Evolutionary conservation across 352 stramenopile species (phyloP), one percentile per base, ranked within the genome.

Genomic region (Pythium rishiriense): DNA sequence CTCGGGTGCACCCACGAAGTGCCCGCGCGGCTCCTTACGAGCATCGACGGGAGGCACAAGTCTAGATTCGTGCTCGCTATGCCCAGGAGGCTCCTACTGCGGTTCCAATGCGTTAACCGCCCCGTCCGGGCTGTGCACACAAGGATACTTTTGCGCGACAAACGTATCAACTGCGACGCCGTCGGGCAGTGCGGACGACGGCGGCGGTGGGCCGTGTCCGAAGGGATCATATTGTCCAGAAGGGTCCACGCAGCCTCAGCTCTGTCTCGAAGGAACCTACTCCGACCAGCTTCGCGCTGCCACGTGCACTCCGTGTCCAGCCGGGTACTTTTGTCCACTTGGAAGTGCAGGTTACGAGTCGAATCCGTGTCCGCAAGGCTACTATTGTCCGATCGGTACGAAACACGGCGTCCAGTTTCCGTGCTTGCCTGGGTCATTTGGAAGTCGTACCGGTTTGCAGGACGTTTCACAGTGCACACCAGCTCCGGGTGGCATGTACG

Each of bases 121-220:
- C 0, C 87, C 88, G 1, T 82, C 72, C 0, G 81, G 79, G 0
- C 63, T 74, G 0, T 98, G 94, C 51, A 72, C 37, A 1, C 46
- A 76, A 15, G 91, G 93, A 0, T 97, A 94, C 67, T 98, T 91
- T 62, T 98, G 93, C 58, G 56, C 83, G 5, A 70, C 58, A 2
- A 77, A 66, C 35, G 66, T 82, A 8, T 80, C 67, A 0, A 74
- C 60, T 1, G 56, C 81, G 3, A 87, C 73, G 25, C 83, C 87
- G 0, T 85, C 64, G 1, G 79, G 91, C 31, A 52, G 31, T 17
- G 31, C 72, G 4, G 14, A 3, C 3, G 45, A 49, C 17, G 57
- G 57, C 17, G 21, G 4, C 21, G 57, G 66, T 7, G 66, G 78
- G n/a, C 49, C 69, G 9, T 97, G 90, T 70, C 75, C 86, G 17